Percentiles rank a stretch among this genome's conserved stretches.
Conservation (phyloP, 2,329 filamentous ascomycete species). For the Paracamarosporium sp. region DNA sequence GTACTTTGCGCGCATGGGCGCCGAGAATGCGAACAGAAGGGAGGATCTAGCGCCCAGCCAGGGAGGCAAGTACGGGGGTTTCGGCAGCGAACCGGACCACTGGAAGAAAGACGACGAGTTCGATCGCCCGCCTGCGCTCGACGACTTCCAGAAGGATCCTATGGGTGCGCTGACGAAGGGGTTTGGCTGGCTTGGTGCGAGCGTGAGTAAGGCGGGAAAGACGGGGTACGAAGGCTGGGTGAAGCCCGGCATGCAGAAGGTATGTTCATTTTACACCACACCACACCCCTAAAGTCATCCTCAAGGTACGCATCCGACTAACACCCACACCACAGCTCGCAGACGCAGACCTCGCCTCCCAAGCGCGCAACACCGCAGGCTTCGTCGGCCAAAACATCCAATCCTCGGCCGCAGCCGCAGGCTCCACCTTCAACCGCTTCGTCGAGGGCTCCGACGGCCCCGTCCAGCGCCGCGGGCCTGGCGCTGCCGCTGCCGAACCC, state of each 20-base stretch:
- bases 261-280: conserved; percentile 51
- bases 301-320: not conserved
- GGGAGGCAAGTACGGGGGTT: conserved; percentile 90
- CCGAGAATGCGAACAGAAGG: conserved; percentile 78
- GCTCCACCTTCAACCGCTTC: conserved; percentile 82
- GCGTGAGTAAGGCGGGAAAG: conserved; percentile 89
- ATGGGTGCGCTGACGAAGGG: conserved; percentile 87
- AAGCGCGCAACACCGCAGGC: conserved; percentile 66
- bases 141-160: conserved; percentile 91
- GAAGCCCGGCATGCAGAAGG: conserved; percentile 89
- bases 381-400: conserved; percentile 67
- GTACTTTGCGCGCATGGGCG: conserved; percentile 87
- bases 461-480: conserved; percentile 20
- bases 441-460: conserved; percentile 69
- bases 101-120: conserved; percentile 49
- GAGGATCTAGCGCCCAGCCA: conserved; percentile 82
- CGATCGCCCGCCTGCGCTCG: conserved; percentile 69
- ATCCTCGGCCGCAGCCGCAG: conserved; percentile 73
- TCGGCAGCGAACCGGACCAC: conserved; percentile 77
- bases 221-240: conserved; percentile 90
- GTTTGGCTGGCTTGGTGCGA: conserved; percentile 91
- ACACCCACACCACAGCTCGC: conserved; percentile 69
- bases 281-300: too few species aligned
- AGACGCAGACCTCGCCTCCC: conserved; percentile 63
- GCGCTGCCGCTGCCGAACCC: conserved; percentile 52